Percentiles rank a stretch among this genome's conserved stretches.
Conservation (phyloP, 768 basidiomycete genomes). For the Leccinum pellstonianum region DNA sequence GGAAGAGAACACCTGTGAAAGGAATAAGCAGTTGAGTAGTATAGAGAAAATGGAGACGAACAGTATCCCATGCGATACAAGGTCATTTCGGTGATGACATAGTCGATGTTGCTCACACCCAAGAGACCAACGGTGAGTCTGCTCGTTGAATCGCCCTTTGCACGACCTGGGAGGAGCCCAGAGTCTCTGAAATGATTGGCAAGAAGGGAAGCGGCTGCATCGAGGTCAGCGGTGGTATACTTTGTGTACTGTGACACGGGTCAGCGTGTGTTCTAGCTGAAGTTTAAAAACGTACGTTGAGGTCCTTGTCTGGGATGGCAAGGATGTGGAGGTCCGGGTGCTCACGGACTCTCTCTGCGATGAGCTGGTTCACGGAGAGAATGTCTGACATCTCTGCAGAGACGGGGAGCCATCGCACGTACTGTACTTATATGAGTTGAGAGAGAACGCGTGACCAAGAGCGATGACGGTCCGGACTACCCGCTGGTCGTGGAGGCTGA, state of each 20-base stretch:
- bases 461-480: neutral
- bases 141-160: constrained; percentile 24
- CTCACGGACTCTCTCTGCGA: constrained; percentile 18
- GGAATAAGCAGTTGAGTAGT: neutral
- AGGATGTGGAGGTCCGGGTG: constrained; percentile 24
- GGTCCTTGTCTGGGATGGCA: constrained; percentile 26
- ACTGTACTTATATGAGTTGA: neutral
- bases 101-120: constrained; percentile 29
- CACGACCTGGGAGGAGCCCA: constrained; percentile 21
- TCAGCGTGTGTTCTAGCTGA: neutral
- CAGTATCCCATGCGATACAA: constrained; percentile 34
- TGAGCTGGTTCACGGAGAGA: constrained; percentile 30
- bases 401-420: neutral
- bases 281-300: constrained; percentile 14
- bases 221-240: constrained; percentile 26
- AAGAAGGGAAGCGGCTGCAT: constrained; percentile 28
- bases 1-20: constrained; percentile 31
- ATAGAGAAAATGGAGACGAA: constrained; percentile 7
- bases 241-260: constrained; percentile 18
- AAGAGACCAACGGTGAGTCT: constrained; percentile 27
- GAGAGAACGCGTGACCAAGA: too few relatives aligned
- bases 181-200: constrained; percentile 23
- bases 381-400: constrained; percentile 19
- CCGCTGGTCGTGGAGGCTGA: neutral
- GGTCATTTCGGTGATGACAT: constrained; percentile 26